phyloP scores from a whole-genome alignment of 169 alveolate species.

The Babesia caballi region DNA sequence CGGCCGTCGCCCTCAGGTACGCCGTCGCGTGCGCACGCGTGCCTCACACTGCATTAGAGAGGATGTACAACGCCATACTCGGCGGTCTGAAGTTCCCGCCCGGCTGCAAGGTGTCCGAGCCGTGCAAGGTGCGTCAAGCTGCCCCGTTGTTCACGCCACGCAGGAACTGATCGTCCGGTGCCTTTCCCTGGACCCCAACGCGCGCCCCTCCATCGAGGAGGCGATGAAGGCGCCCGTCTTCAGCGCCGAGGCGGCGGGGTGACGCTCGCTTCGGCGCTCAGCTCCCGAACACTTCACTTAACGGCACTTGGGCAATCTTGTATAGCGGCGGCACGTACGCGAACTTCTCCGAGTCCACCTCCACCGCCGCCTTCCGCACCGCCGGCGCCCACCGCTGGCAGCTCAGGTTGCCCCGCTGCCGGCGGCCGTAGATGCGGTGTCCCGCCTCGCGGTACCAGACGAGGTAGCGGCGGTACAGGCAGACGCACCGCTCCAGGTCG shows the following conservation, averaged over 20 bases:
- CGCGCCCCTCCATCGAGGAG: conserved; percentile 63
- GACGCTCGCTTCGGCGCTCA: not conserved
- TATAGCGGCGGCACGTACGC: conserved; percentile 4
- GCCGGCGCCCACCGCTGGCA: not conserved
- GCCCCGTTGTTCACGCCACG: not conserved
- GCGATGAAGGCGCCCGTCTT: conserved; percentile 45
- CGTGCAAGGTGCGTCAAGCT: conserved; percentile 37
- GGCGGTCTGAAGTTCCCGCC: conserved; percentile 64
- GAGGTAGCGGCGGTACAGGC: conserved; percentile 10
- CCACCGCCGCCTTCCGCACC: not conserved
- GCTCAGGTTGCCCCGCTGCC: conserved; percentile 24
- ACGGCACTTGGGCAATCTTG: not conserved
- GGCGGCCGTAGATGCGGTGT: not conserved
- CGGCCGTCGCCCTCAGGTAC: conserved; percentile 60
- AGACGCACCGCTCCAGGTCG: conserved; percentile 6
- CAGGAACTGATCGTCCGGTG: conserved; percentile 48
- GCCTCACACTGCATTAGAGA: conserved; percentile 24
- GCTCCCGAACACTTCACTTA: conserved; percentile 5
- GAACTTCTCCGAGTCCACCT: not conserved
- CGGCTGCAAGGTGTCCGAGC: conserved; percentile 42
- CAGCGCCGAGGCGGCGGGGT: not conserved
- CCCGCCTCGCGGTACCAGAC: conserved; percentile 31
- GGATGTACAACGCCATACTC: conserved; percentile 57
- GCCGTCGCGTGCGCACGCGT: not conserved
- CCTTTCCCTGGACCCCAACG: conserved; percentile 58